phyloP scores from a whole-genome alignment of 208 protist genomes.

The Trypanosoma avium region DNA sequence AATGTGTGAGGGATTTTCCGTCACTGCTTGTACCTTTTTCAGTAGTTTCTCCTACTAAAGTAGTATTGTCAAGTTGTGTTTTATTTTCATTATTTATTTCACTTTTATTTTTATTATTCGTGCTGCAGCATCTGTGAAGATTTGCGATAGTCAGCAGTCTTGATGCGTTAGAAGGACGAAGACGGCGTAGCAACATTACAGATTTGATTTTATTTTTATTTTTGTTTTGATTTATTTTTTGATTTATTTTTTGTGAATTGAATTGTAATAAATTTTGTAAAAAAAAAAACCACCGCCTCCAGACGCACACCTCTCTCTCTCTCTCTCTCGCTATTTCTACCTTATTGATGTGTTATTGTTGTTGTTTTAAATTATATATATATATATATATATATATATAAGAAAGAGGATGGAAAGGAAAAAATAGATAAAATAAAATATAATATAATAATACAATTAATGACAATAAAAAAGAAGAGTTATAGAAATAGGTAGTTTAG shows the following conservation, averaged over 20 bases:
- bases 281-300: too few species aligned
- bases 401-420: too few species aligned
- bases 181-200: conserved; percentile 14
- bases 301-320: neutral
- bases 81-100: too few species aligned
- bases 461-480: too few species aligned
- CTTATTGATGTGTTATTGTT: neutral
- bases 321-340: neutral
- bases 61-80: neutral
- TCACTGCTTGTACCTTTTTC: neutral
- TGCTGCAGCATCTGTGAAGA: conserved; percentile 9
- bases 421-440: too few species aligned
- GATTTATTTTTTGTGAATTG: neutral
- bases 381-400: too few species aligned
- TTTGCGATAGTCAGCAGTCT: neutral
- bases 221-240: neutral
- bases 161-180: neutral
- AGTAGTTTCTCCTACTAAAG: too few species aligned
- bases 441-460: too few species aligned
- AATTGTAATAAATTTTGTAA: neutral
- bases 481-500: too few species aligned
- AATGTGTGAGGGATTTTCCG: neutral
- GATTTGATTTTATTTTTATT: neutral
- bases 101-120: too few species aligned
- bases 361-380: too few species aligned